Base-by-base conservation (phyloP, 75 land plant species). In the Picea glauca region DNA sequence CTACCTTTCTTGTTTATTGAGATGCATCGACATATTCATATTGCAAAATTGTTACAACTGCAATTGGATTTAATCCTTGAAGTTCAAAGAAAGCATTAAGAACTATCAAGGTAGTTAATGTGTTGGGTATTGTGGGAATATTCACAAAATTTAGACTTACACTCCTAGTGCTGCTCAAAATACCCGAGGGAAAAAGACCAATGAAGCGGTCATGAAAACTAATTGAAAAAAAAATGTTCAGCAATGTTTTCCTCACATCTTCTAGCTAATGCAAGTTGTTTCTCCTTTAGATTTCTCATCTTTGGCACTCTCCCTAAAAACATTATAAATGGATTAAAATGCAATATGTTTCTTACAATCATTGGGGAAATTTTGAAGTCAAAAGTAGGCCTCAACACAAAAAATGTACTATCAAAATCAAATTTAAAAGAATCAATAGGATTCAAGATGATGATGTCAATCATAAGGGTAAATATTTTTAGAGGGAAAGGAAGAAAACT, bases 201-300 rank as follows among this genome's bases (percentile, higher is more conserved):
- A 58, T 70, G 18, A 77, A 50, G 40, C 83, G 82, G 62, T 74
- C 76, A 72, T 82, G 82, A 79, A 89, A 81, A 62, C 58, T 84
- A 40, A 78, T 84, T 7, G 76, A 43, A 18, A 83, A 89, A 81
- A 82, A 86, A 62, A 77, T 76, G 26, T 46, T 83, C 93, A 18
- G 78, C 84, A 26, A 86, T 78, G 1, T 62, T 91, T 63, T 84
- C 99, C 21, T 83, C 87, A 0, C 92, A 92, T 80, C 83, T 88
- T 56, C 85, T 96, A 38, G 76, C 84, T 50, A 91, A 91, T 88
- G 96, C 99, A 75, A 96, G 99, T 96, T 58, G 26, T 60, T 13
- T 58, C 32, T 50, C 60, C 81, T 46, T 77, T 14, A 17, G 5
- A 59, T 62, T 18, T 58, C 23, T 78, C 38, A 67, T 62, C 43